Evolutionary conservation across 1,284 basidiomycete species (phyloP), one percentile per base, ranked within the genome.

Genomic region (Cryptococcus sp.): DNA sequence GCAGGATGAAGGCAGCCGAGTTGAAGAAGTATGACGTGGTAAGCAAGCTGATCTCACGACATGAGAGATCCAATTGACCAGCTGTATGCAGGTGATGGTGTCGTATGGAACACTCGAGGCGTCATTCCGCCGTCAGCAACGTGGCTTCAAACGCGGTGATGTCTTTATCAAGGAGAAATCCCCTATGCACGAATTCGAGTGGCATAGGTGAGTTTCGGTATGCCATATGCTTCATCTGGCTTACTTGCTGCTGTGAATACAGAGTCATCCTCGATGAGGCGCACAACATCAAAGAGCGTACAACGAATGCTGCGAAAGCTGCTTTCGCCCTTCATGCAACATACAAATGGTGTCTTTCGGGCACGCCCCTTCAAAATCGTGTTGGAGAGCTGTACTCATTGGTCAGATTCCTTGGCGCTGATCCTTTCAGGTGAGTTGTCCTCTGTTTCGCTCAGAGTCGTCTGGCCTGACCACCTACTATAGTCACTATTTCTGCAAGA

Each of bases 301-400:
- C 87, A 1, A 95, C 93, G 1, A 98, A 97, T 73, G 98, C 95
- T 0, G 94, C 96, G 2, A 98, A 97, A 77, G 93, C 92, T 11
- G 85, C 93, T 0, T 99, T 99, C 73, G 90, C 93, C 52, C 81
- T 99, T 5, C 79, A 88, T 66, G 86, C 88, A 55, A 85, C 85
- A 58, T 92, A 86, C 67, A 86, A 87, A 62, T 99, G 96, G 96
- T 99, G 96, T 77, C 81, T 99, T 34, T 97, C 93, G 25, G 96
- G 95, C n/a, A 97, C 94, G n/a, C 94, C 93, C 0, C 79, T 94
- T 15, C 91, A 98, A 78, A 96, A 96, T 70, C 87, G 95, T 61
- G 96, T 99, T 16, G 96, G 96, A 63, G 96, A 99, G 76, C 81
- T 99, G 44, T 99, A 99, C 80, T 96, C 93, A 75, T 85, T 98